Percentiles rank a stretch among this genome's conserved stretches.
phyloP scores from a whole-genome alignment of 768 basidiomycete species.

The Mrakia frigida region DNA sequence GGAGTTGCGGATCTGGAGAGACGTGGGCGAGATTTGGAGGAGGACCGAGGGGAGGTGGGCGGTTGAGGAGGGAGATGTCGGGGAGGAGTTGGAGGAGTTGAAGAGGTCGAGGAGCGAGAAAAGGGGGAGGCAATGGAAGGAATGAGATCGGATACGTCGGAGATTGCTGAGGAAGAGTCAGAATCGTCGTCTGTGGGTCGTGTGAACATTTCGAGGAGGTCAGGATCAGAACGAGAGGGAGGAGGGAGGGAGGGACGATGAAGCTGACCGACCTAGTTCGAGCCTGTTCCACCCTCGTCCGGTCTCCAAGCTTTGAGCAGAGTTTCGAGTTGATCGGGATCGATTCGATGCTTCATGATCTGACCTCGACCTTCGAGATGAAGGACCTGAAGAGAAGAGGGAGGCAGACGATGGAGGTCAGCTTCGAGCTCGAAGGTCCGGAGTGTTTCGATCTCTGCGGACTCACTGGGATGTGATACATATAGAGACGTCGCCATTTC shows the following conservation, averaged over 20 bases:
- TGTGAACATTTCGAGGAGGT: neutral
- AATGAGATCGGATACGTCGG: neutral
- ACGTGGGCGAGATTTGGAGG: neutral
- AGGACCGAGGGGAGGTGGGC: too few relatives aligned
- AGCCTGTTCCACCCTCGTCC: neutral
- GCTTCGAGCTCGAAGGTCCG: neutral
- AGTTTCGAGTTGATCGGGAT: neutral
- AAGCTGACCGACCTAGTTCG: constrained; percentile 14
- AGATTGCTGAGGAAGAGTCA: neutral
- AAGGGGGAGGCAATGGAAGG: neutral
- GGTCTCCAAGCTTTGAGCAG: constrained; percentile 15
- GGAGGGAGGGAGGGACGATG: neutral
- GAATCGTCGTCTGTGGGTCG: neutral
- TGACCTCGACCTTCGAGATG: neutral
- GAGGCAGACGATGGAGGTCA: neutral
- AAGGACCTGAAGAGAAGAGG: neutral
- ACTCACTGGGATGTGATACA: constrained; percentile 23
- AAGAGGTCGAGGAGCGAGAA: neutral
- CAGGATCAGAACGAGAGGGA: neutral
- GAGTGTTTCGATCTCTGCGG: too few relatives aligned
- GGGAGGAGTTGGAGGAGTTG: constrained; percentile 2
- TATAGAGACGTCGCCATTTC: constrained; percentile 19
- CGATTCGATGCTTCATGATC: constrained; percentile 16
- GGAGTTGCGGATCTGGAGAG: neutral
- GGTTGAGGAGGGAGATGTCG: neutral